phyloP scores from a whole-genome alignment of 2,329 filamentous ascomycete species.

The Penicillium occitanis region DNA sequence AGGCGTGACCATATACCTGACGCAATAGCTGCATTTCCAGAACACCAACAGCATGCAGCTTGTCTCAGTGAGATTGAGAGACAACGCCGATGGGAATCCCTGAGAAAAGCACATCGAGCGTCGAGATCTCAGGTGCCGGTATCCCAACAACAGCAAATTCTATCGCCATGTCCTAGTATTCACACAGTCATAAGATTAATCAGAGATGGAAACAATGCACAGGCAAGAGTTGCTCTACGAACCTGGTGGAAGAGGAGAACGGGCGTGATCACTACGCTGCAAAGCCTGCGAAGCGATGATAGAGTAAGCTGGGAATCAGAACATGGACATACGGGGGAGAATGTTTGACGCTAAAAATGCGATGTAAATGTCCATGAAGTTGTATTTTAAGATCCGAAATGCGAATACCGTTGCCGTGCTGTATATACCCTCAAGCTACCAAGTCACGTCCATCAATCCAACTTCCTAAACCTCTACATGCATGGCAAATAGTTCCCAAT shows the following conservation, averaged over 20 bases:
- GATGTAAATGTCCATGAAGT: not conserved
- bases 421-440: not conserved
- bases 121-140: not conserved
- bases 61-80: not conserved
- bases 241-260: not conserved
- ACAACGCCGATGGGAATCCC: not conserved
- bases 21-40: not conserved
- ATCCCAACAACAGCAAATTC: not conserved
- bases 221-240: not conserved
- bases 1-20: not conserved
- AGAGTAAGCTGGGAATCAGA: not conserved
- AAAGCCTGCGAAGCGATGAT: not conserved
- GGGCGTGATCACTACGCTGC: not conserved
- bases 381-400: not conserved
- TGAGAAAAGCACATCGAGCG: not conserved
- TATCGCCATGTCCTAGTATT: not conserved
- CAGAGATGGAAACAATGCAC: not conserved
- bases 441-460: conserved; percentile 37
- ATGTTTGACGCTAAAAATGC: not conserved
- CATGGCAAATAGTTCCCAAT: conserved; percentile 39
- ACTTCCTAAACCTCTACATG: conserved; percentile 42
- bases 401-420: not conserved
- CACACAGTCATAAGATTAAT: not conserved
- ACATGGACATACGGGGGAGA: not conserved
- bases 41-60: not conserved